phyloP scores from a whole-genome alignment of 495 filamentous ascomycete species.

The Annulohypoxylon maeteangense region DNA sequence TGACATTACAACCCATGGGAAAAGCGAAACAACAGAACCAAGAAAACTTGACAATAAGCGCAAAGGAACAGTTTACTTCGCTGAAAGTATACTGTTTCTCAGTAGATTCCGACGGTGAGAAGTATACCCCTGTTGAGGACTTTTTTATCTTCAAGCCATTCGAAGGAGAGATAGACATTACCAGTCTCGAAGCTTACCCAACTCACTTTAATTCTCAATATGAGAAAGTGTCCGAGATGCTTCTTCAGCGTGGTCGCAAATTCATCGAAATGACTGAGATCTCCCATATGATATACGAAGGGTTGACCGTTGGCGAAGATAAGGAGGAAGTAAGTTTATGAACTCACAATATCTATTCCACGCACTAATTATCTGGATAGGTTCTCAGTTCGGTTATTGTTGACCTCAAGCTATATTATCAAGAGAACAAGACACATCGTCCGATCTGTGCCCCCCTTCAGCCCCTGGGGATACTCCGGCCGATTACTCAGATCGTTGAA shows the following conservation, averaged over 20 bases:
- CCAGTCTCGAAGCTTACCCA: conserved; percentile 10
- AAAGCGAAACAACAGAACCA: neutral
- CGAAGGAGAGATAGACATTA: conserved; percentile 3
- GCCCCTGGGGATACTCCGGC: neutral
- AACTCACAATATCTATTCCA: neutral
- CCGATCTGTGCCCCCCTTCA: neutral
- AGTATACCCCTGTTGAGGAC: neutral
- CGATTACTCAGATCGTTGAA: conserved; percentile 2
- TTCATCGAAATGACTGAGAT: conserved; percentile 8
- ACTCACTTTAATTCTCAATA: neutral
- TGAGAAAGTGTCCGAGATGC: conserved; percentile 1
- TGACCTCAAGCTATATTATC: conserved; percentile 7
- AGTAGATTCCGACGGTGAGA: conserved; percentile 2
- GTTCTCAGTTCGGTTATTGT: conserved; percentile 3
- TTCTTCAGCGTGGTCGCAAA: conserved; percentile 1
- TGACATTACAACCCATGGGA: neutral
- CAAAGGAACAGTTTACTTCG: neutral
- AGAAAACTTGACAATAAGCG: neutral
- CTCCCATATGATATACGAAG: conserved; percentile 11
- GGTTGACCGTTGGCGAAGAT: neutral
- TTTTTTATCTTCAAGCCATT: conserved; percentile 2
- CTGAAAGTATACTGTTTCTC: conserved; percentile 1
- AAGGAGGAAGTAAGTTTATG: neutral
- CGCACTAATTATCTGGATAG: neutral
- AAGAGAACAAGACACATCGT: conserved; percentile 2